phyloP scores from a whole-genome alignment of 2,329 filamentous ascomycete genomes.

The Sporothrix luriei region DNA sequence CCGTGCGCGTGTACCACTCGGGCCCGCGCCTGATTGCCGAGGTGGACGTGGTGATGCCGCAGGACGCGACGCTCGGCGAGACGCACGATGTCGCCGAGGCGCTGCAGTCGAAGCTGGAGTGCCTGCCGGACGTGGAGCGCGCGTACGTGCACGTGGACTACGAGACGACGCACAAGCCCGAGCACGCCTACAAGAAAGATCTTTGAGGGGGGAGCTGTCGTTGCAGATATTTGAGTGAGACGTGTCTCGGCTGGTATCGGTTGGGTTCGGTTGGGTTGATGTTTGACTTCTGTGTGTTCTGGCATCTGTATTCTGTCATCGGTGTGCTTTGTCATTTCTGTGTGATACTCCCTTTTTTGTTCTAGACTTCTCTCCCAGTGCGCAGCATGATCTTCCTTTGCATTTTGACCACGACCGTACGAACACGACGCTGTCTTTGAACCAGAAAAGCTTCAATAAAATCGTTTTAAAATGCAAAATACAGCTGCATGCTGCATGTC shows the following conservation, averaged over 20 bases:
- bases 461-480: background rate
- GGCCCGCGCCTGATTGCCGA: constrained; percentile 89
- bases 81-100: constrained; percentile 94
- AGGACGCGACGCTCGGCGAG: constrained; percentile 67
- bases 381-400: constrained; percentile 3
- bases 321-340: background rate
- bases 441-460: background rate
- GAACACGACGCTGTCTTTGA: constrained; percentile 4
- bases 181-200: constrained; percentile 69
- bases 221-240: background rate
- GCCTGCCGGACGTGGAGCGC: constrained; percentile 85
- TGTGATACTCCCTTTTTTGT: background rate
- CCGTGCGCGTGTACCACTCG: constrained; percentile 89
- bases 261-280: background rate
- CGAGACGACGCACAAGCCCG: constrained; percentile 92
- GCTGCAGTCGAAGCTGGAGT: constrained; percentile 91
- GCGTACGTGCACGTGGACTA: constrained; percentile 98
- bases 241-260: background rate
- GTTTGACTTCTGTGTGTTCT: no score
- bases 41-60: constrained; percentile 93
- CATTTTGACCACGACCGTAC: background rate
- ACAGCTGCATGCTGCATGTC: background rate
- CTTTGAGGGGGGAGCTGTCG: constrained; percentile 44
- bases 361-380: constrained; percentile 6
- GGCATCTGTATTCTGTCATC: no score